These are phyloP conservation scores for Colletotrichum eremochloae DNA, from an alignment of 2,329 filamentous ascomycete genomes.

Conservation along the genomic window DNA sequence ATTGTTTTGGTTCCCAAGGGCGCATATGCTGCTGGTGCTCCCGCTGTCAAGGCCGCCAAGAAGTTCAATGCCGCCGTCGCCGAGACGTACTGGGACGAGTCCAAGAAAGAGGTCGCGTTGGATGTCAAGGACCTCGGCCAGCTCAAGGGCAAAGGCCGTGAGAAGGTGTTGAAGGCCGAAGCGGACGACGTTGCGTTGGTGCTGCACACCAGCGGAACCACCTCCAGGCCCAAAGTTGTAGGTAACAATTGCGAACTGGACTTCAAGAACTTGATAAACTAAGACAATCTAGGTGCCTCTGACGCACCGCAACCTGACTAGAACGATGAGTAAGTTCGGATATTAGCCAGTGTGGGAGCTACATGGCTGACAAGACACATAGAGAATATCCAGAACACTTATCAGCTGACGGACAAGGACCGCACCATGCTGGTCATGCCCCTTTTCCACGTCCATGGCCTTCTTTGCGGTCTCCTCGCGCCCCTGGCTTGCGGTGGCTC, in stretches of 20 bases:
- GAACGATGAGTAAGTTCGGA: conserved; percentile 76
- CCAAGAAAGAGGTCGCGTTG: conserved; percentile 74
- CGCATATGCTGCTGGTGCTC: conserved; percentile 73
- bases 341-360: conserved; percentile 20
- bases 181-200: conserved; percentile 87
- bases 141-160: conserved; percentile 60
- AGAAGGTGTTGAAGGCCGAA: conserved; percentile 63
- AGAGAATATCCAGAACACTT: conserved; percentile 85
- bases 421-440: conserved; percentile 92
- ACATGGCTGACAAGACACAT: conserved; percentile 7
- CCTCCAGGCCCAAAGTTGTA: conserved; percentile 86
- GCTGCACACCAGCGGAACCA: conserved; percentile 86
- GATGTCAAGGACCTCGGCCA: conserved; percentile 84
- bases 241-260: conserved; percentile 46
- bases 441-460: conserved; percentile 90
- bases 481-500: conserved; percentile 82
- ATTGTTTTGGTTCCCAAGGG: conserved; percentile 82
- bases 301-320: conserved; percentile 83
- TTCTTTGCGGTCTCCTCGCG: conserved; percentile 85
- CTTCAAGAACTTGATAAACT: conserved; percentile 16
- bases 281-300: conserved; percentile 72
- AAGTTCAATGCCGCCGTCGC: conserved; percentile 88
- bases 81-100: conserved; percentile 84
- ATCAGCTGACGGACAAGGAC: conserved; percentile 77
- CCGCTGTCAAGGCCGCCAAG: conserved; percentile 81